A percentile compares a stretch with the other conserved stretches of the same genome.
phyloP scores from a whole-genome alignment of 192 early-diverging fungal species.

The Coemansia asiatica region DNA sequence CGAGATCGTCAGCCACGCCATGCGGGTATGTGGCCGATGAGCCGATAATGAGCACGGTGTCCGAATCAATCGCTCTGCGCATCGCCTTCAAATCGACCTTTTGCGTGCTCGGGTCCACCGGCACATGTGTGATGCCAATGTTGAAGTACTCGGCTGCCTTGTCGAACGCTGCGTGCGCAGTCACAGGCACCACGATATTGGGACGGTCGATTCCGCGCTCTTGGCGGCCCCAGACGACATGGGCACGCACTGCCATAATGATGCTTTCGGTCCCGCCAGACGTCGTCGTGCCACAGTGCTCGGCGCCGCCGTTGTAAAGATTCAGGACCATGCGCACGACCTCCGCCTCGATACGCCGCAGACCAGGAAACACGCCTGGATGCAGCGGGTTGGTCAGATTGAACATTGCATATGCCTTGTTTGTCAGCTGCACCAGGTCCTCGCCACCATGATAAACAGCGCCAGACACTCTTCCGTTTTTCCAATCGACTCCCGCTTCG shows the following conservation, averaged over 20 bases:
- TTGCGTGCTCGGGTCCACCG: slow-evolving; percentile 74
- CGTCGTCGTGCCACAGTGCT: slow-evolving; percentile 84
- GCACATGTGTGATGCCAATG: slow-evolving; percentile 82
- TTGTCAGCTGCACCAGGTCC: slow-evolving; percentile 69
- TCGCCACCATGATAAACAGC: slow-evolving; percentile 93
- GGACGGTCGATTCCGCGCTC: slow-evolving; percentile 80
- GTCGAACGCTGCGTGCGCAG: slow-evolving; percentile 93
- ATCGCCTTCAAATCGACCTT: slow-evolving; percentile 78
- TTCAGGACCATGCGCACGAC: slow-evolving; percentile 86
- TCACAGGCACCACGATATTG: slow-evolving; percentile 92
- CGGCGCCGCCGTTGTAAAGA: slow-evolving; percentile 77
- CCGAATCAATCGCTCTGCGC: slow-evolving; percentile 77
- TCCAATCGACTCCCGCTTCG: slow-evolving; percentile 74
- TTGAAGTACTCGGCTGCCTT: slow-evolving; percentile 92
- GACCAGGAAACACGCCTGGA: slow-evolving; percentile 91
- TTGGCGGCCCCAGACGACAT: slow-evolving; percentile 82
- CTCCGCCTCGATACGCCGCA: slow-evolving; percentile 96
- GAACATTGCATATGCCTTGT: slow-evolving; percentile 82
- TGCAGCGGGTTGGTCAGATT: slow-evolving; percentile 87
- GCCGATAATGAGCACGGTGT: slow-evolving; percentile 90
- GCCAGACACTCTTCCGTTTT: slow-evolving; percentile 82
- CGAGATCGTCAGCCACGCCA: slow-evolving; percentile 90
- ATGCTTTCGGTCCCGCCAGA: slow-evolving; percentile 94
- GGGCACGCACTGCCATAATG: slow-evolving; percentile 91
- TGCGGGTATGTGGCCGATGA: slow-evolving; percentile 93